A percentile compares a stretch with the other conserved stretches of the same genome.
Conservation (phyloP, 371 early-diverging fungal species). For the Syncephalastrum racemosum region DNA sequence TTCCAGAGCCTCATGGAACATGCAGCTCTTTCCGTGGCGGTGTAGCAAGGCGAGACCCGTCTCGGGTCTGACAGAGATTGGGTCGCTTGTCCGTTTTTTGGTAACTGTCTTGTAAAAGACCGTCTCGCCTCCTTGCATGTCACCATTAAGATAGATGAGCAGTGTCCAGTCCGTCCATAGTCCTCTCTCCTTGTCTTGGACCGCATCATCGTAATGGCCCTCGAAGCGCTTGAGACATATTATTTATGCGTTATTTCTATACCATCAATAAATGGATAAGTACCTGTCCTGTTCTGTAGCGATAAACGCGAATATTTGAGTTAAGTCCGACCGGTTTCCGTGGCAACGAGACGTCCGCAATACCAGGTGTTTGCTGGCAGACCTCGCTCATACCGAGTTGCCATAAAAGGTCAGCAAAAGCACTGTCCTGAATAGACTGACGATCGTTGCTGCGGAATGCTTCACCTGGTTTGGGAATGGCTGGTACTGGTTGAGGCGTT, state of each 20-base stretch:
- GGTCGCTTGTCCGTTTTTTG: conserved; percentile 17
- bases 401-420: conserved; percentile 58
- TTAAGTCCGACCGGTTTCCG: conserved; percentile 52
- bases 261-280: too few relatives aligned
- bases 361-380: conserved; percentile 2
- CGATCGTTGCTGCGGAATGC: conserved; percentile 75
- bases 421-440: conserved; percentile 50
- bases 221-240: conserved; percentile 58
- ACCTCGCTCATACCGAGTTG: conserved; percentile 15
- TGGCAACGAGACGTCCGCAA: conserved; percentile 27
- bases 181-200: conserved; percentile 41
- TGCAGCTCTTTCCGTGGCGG: conserved; percentile 73
- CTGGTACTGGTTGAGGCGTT: conserved; percentile 24
- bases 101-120: conserved; percentile 58
- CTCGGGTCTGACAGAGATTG: conserved; percentile 57
- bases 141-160: conserved; percentile 64
- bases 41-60: conserved; percentile 71
- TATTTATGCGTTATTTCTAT: neutral
- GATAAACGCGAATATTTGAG: conserved; percentile 72
- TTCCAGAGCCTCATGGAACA: conserved; percentile 72
- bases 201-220: conserved; percentile 76
- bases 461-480: conserved; percentile 57
- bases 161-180: conserved; percentile 66
- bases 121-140: conserved; percentile 68
- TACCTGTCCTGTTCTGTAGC: conserved; percentile 55